Evolutionary conservation across 495 filamentous ascomycete genomes (phyloP), one percentile per base, ranked within the genome.

Genomic region (Talaromyces thailandensis): DNA sequence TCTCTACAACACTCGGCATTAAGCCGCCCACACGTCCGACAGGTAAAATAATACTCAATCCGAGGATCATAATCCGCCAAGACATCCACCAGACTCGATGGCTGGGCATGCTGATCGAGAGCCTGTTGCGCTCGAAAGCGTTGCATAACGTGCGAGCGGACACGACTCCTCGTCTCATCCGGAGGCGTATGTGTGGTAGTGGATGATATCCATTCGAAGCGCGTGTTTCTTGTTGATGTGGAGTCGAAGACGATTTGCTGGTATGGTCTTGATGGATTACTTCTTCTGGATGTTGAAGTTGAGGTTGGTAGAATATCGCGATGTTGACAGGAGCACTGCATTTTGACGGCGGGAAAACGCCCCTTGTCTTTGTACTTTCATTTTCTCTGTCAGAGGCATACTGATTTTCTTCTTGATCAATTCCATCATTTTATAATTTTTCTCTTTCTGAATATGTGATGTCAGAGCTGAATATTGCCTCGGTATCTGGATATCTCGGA

Each of bases 341-440:
- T 56, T 28, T 56, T 56, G 53, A 29, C n/a, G 16, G 25, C 23
- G 18, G 50, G 50, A 24, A 26, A 24, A 53, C 4, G 7, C 4
- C 26, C 21, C 50, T 31, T 31, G 1, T 4, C 5, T 31, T 31
- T 31, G 29, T 28, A 28, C 26, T 2, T 28, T 28, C 26, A 28
- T 28, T 26, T 4, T 16, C 14, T 4, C 18, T 7, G 45, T 21
- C 6, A 51, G 4, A 18, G n/a, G 45, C 1, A 40, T 40, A 16
- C 4, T 1, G 35, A 16, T 4, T 40, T 12, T 3, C 4, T 12
- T 40, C n/a, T 51, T 3, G 45, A 25, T 52, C 6, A 4, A 14
- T 52, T 52, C 23, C 21, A 52, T 52, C 48, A 52, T 24, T 52
- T 52, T 52, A 52, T 52, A 12, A 61, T 24, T 32, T 70, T 43